Base-by-base conservation (phyloP, 257 asterid genomes). In the Echium plantagineum region DNA sequence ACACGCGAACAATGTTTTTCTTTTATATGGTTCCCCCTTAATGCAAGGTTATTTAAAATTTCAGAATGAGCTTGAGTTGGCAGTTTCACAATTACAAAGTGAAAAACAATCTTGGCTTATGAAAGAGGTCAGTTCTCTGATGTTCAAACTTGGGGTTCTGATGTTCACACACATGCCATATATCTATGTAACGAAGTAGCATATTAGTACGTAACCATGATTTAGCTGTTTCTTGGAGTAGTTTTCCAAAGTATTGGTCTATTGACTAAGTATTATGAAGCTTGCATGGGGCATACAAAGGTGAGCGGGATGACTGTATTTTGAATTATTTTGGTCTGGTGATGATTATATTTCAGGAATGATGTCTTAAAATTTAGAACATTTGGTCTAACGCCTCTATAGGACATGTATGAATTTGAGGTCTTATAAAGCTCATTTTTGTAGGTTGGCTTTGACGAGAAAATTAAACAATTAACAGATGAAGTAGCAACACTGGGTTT, bases 81-180 rank as follows among this genome's bases (percentile, higher is more conserved):
- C 71, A 69, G 74, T 82, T 63, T 63, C 70, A 48, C 75, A 76
- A 58, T 63, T 81, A 57, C 74, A 71, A 77, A 68, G 46, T 71
- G 94, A 78, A 63, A 78, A 78, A 60, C 71, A 72, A 52, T 69
- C 77, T 22, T 87, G 93, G 83, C 66, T 65, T 69, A 75, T 71
- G 60, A 80, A 79, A 68, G 94, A 81, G 93, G 94, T 85, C 68
- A 62, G 18, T 68, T 48, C 66, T 60, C 32, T 65, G 52, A 20
- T 18, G 7, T 52, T 6, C 56, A 9, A 2, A 21, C 21, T 9
- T n/a, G 20, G 21, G 56, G 7, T 17, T 52, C 5, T 8, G 56
- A 17, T 7, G 21, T 52, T 52, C 21, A n/a, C 56, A 17, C 13
- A 9, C 56, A n/a, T 52, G 56, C 21, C 12, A 52, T 21, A 52